Conservation (phyloP, 257 asterid genomes). For the Primulina tabacum region DNA sequence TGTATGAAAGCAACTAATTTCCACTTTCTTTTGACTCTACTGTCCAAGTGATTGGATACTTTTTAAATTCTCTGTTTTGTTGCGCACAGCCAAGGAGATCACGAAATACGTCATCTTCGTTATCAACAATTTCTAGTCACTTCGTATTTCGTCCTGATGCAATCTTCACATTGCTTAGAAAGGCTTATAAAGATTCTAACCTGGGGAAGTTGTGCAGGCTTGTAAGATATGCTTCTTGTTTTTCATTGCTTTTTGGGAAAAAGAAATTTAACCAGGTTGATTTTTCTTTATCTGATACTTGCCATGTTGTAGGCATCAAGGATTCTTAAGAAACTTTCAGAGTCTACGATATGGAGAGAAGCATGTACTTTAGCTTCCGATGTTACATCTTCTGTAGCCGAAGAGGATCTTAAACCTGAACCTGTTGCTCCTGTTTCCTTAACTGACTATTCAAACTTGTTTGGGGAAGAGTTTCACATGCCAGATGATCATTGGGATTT, state of each 20-base stretch:
- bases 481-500: constrained; percentile 64
- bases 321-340: constrained; percentile 55
- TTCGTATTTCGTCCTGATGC: constrained; percentile 82
- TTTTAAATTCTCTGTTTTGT: constrained; percentile 22
- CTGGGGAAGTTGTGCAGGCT: constrained; percentile 77
- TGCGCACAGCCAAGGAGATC: constrained; percentile 84
- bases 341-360: constrained; percentile 46
- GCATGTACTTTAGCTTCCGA: constrained; percentile 40
- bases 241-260: constrained; percentile 19
- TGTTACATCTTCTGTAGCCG: constrained; percentile 39
- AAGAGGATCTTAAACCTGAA: constrained; percentile 49
- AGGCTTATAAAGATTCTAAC: constrained; percentile 74
- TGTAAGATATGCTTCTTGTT: constrained; percentile 47
- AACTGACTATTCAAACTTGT: constrained; percentile 69
- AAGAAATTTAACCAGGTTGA: background rate
- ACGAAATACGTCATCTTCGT: constrained; percentile 46
- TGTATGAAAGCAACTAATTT: background rate
- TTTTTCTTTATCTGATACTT: constrained; percentile 24
- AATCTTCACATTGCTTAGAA: constrained; percentile 66
- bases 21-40: constrained; percentile 13
- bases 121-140: constrained; percentile 57
- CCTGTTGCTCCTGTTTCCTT: constrained; percentile 35
- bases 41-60: constrained; percentile 16
- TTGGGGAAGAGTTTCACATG: constrained; percentile 74
- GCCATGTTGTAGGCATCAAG: constrained; percentile 60